Evolutionary conservation across 305 asterid genomes (phyloP).

Genomic region (Solanum chacoense): DNA sequence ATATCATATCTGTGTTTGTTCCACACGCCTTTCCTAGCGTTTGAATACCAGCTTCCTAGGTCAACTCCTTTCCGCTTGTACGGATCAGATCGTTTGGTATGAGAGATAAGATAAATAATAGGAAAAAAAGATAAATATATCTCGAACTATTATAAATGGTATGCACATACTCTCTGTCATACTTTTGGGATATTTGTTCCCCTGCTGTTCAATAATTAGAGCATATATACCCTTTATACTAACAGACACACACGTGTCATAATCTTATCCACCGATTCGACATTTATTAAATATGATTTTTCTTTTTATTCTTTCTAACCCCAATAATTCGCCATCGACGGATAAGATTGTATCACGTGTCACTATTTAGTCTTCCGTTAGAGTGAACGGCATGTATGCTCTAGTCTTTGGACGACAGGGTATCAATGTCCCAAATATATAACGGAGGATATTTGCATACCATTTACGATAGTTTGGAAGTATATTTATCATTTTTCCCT

Average conservation of each 20-base stretch:
- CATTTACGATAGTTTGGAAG: rapidly evolving
- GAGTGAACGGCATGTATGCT: rapidly evolving
- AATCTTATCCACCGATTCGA: rapidly evolving
- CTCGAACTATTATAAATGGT: rapidly evolving
- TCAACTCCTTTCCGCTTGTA: neutral
- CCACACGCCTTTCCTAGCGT: neutral
- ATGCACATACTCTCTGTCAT: no score
- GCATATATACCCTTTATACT: no score
- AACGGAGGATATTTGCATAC: rapidly evolving
- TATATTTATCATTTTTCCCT: neutral
- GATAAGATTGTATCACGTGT: no score
- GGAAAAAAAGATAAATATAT: no score
- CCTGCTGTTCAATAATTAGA: rapidly evolving
- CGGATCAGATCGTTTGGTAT: no score
- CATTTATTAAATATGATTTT: no score
- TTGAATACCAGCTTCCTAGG: neutral
- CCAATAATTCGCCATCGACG: no score
- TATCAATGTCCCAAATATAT: rapidly evolving
- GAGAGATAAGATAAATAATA: no score
- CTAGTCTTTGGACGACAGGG: rapidly evolving
- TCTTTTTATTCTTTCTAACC: no score
- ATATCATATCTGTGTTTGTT: slow-evolving; percentile 20
- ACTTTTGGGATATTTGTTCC: rapidly evolving
- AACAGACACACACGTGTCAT: rapidly evolving
- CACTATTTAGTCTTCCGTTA: neutral